phyloP scores from a whole-genome alignment of 805 yeast species.

The Priceomyces carsonii region DNA sequence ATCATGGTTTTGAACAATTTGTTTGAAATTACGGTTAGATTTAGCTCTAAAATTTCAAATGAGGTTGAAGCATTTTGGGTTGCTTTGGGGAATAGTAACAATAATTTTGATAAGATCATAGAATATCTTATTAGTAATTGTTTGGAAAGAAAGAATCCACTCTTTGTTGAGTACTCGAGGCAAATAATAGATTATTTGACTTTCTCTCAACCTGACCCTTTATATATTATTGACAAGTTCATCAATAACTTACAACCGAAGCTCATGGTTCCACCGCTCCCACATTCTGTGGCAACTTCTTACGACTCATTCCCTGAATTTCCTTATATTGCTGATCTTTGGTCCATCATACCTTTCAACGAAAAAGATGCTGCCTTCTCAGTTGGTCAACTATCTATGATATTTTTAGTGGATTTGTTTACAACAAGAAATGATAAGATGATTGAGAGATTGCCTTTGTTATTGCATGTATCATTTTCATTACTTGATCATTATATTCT shows the following conservation, averaged over 20 bases:
- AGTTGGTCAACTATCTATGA: conserved; percentile 80
- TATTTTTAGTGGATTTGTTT: conserved; percentile 80
- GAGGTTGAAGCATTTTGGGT: conserved; percentile 97
- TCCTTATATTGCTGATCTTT: conserved; percentile 78
- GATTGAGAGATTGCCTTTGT: conserved; percentile 60
- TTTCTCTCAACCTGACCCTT: conserved; percentile 46
- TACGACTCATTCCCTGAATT: conserved; percentile 23
- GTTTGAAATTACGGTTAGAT: conserved; percentile 80
- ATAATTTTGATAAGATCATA: conserved; percentile 71
- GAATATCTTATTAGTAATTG: conserved; percentile 70
- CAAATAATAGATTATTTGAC: conserved; percentile 82
- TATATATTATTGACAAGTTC: conserved; percentile 57
- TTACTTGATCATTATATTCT: conserved; percentile 85
- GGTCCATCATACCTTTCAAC: conserved; percentile 51
- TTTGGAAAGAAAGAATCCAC: conserved; percentile 65
- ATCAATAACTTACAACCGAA: conserved; percentile 76
- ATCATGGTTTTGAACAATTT: conserved; percentile 78
- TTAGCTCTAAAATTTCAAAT: conserved; percentile 70
- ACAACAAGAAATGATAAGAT: conserved; percentile 66
- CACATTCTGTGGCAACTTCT: conserved; percentile 17
- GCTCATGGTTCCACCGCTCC: conserved; percentile 79
- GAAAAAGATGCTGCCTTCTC: conserved; percentile 79
- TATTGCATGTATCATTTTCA: conserved; percentile 78
- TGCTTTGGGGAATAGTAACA: conserved; percentile 74
- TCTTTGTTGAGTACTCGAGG: conserved; percentile 75